Conservation (phyloP, 345 rosid species). For the Lenwebbia sp. region DNA sequence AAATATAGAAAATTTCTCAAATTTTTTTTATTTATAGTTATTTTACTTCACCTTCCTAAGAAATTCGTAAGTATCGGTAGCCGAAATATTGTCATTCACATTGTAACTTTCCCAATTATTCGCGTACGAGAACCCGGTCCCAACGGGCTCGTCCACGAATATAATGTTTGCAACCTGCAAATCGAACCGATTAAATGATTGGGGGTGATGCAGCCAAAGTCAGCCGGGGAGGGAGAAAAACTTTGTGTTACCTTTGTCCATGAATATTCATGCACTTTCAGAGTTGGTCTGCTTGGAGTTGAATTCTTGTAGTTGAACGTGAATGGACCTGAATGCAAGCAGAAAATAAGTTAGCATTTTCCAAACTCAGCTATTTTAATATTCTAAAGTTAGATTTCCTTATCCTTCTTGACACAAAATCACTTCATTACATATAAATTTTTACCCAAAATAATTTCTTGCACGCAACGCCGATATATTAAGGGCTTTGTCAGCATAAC, state of each 20-base stretch:
- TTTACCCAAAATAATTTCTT: too few relatives aligned
- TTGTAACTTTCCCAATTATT: conserved; percentile 4
- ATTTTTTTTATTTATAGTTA: conserved; percentile 10
- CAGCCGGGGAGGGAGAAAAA: not conserved
- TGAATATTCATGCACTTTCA: conserved; percentile 9
- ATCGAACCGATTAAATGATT: not conserved
- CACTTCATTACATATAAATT: not conserved
- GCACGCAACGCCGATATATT: too few relatives aligned
- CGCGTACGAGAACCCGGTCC: conserved; percentile 31
- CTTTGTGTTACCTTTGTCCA: conserved; percentile 15
- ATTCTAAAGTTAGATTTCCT: too few relatives aligned
- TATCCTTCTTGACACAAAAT: not conserved
- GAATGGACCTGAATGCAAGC: conserved; percentile 12
- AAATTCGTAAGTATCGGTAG: conserved; percentile 6
- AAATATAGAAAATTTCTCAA: not conserved
- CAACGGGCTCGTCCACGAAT: conserved; percentile 26
- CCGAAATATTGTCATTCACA: conserved; percentile 4
- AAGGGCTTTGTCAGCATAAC: too few relatives aligned
- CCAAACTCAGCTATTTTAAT: too few relatives aligned
- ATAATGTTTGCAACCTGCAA: conserved; percentile 21
- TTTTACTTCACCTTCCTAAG: conserved; percentile 17
- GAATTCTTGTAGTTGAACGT: conserved; percentile 8
- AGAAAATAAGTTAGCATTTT: not conserved
- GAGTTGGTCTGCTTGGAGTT: conserved; percentile 1
- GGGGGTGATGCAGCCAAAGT: not conserved